Base-by-base conservation (phyloP, 257 asterid genomes). In the Linaria vulgaris region DNA sequence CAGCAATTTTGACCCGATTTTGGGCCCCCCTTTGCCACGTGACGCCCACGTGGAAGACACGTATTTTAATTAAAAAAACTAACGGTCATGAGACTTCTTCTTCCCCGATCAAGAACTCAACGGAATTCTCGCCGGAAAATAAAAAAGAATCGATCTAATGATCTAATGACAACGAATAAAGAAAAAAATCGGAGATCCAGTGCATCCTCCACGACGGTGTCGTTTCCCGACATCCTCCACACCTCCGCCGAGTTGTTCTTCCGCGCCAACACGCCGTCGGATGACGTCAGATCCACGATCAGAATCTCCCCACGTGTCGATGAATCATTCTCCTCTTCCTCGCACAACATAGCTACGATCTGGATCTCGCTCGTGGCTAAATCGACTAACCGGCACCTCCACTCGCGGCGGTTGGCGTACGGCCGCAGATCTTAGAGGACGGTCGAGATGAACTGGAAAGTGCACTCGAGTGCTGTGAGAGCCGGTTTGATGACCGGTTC, bases 181-280 rank as follows among this genome's bases (percentile, higher is more conserved):
- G n/a, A n/a, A n/a, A n/a, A n/a, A n/a, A n/a, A n/a, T n/a, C n/a
- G n/a, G n/a, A n/a, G n/a, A n/a, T n/a, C n/a, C n/a, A n/a, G n/a
- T n/a, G n/a, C n/a, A n/a, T n/a, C n/a, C n/a, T n/a, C 95, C 27
- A 87, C 90, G 57, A 88, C 86, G 46, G 77, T 77, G 12, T 82
- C 87, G 48, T 72, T 83, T 61, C 87, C 55, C n/a, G n/a, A n/a
- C 75, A 80, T 72, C 81, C 73, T 85, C 97, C 97, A 90, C 53
- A 90, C 97, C 87, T 87, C 97, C 30, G 79, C 88, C 64, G 95
- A 81, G 74, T 96, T 90, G 75, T 78, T 82, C 45, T 78, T 76
- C 34, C 83, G 72, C 50, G 79, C 59, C 82, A 87, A 55, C 3
- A 65, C 77, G 6, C 85, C 88, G 58, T 66, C 66, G 7, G 48